phyloP scores from a whole-genome alignment of 495 filamentous ascomycete species.

The Lophiotrema nucula region DNA sequence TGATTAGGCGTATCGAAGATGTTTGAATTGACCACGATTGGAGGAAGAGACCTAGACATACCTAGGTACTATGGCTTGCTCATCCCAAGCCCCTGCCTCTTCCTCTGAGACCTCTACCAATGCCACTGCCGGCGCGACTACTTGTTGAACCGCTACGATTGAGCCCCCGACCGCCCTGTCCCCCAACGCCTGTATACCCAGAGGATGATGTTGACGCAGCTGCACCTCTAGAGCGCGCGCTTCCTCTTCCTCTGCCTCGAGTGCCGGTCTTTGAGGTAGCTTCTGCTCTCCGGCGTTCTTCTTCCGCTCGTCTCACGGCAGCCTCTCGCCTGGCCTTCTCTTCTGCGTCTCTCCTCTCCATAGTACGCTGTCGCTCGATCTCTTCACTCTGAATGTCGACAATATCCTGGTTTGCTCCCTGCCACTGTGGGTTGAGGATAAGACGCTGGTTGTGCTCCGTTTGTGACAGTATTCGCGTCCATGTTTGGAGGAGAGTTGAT shows the following conservation, averaged over 20 bases:
- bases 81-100: slow-evolving; percentile 22
- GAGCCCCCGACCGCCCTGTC: slow-evolving; percentile 23
- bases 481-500: slow-evolving; percentile 92
- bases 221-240: slow-evolving; percentile 28
- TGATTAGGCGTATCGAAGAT: no score
- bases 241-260: slow-evolving; percentile 39
- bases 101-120: slow-evolving; percentile 18
- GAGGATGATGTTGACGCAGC: slow-evolving; percentile 7
- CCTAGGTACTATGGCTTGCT: no score
- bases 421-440: slow-evolving; percentile 84
- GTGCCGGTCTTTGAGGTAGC: slow-evolving; percentile 47
- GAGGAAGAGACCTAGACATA: no score
- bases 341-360: slow-evolving; percentile 69
- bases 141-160: slow-evolving; percentile 16
- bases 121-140: slow-evolving; percentile 12
- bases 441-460: slow-evolving; percentile 96
- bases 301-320: slow-evolving; percentile 65
- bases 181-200: slow-evolving; percentile 18
- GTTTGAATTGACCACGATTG: no score
- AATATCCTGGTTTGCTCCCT: slow-evolving; percentile 81
- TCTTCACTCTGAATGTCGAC: slow-evolving; percentile 78
- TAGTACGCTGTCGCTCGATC: slow-evolving; percentile 65
- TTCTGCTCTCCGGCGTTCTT: slow-evolving; percentile 55
- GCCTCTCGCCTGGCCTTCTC: slow-evolving; percentile 74
- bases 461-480: slow-evolving; percentile 92